A percentile compares a stretch with the other conserved stretches of the same genome.
These are phyloP conservation scores for Wickerhamiella musiphila DNA, from an alignment of 805 yeast species.

Conservation along the genomic window DNA sequence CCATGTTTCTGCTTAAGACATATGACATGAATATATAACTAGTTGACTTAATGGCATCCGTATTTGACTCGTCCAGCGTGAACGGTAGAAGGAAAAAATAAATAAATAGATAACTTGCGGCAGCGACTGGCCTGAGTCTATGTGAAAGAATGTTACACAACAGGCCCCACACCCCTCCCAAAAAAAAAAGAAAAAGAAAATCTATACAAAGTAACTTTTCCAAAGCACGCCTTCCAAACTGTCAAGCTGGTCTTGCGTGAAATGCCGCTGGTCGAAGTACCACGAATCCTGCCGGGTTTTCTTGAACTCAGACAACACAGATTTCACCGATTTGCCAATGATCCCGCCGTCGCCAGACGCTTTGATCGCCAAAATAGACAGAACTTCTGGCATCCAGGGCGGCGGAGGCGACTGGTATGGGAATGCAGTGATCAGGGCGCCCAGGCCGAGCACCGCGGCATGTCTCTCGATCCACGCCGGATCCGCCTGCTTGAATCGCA, in stretches of 20 bases:
- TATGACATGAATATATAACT: too few relatives aligned
- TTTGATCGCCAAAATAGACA: conserved; percentile 52
- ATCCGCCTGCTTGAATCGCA: too few relatives aligned
- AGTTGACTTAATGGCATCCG: too few relatives aligned
- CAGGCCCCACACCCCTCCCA: background rate
- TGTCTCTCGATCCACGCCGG: conserved; percentile 32
- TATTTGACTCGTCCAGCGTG: too few relatives aligned
- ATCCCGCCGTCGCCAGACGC: conserved; percentile 59
- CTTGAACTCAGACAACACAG: conserved; percentile 64
- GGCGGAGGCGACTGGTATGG: conserved; percentile 90
- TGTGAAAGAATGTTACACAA: too few relatives aligned
- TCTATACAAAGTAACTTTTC: conserved; percentile 73
- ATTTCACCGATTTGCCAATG: conserved; percentile 72
- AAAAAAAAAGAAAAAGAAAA: background rate
- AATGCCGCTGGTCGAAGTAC: conserved; percentile 70
- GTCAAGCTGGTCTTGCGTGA: conserved; percentile 63
- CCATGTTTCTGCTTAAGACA: too few relatives aligned
- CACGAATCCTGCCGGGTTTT: conserved; percentile 90
- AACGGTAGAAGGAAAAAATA: too few relatives aligned
- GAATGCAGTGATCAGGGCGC: conserved; percentile 76
- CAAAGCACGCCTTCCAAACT: conserved; percentile 88
- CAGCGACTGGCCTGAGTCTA: too few relatives aligned
- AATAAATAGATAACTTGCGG: too few relatives aligned
- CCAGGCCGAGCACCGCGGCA: conserved; percentile 76
- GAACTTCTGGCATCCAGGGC: conserved; percentile 61